Percentiles rank a stretch among this genome's conserved stretches.
phyloP scores from a whole-genome alignment of 257 asterid species.

The Solanum bulbocastanum region DNA sequence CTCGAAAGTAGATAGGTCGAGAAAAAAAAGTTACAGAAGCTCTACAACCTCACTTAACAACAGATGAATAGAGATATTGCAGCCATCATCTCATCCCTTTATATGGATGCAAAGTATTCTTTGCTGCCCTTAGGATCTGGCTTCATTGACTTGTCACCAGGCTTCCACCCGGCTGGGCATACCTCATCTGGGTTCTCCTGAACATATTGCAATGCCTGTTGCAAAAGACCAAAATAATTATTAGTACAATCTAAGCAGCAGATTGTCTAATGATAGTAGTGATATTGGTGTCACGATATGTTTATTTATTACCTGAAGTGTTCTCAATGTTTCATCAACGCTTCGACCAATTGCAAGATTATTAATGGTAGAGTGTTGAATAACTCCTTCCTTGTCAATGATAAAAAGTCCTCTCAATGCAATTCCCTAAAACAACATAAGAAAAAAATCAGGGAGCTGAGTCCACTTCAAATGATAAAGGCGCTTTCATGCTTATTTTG shows the following conservation, averaged over 20 bases:
- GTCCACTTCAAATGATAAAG: background rate
- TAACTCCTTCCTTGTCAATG: constrained; percentile 91
- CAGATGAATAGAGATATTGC: background rate
- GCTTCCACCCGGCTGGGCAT: constrained; percentile 99
- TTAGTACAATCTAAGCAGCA: background rate
- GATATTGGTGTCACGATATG: background rate
- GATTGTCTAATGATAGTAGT: background rate
- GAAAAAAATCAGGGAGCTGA: background rate
- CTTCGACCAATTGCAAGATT: constrained; percentile 90
- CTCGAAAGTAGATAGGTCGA: background rate
- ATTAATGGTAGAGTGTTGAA: constrained; percentile 93
- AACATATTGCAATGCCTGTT: constrained; percentile 84
- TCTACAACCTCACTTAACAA: constrained; percentile 9
- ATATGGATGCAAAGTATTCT: constrained; percentile 86
- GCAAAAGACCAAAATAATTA: background rate
- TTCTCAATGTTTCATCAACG: constrained; percentile 86
- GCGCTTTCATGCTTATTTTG: background rate
- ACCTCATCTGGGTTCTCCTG: constrained; percentile 98
- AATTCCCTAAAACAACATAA: constrained; percentile 49
- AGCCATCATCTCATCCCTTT: background rate
- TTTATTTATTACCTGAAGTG: constrained; percentile 63
- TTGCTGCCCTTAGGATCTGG: constrained; percentile 94
- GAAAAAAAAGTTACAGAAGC: background rate
- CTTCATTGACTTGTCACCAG: constrained; percentile 95
- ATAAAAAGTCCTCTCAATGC: constrained; percentile 93